These are phyloP conservation scores for Narthecium ossifragum DNA, from an alignment of 106 monocot species.

Conservation along the genomic window DNA sequence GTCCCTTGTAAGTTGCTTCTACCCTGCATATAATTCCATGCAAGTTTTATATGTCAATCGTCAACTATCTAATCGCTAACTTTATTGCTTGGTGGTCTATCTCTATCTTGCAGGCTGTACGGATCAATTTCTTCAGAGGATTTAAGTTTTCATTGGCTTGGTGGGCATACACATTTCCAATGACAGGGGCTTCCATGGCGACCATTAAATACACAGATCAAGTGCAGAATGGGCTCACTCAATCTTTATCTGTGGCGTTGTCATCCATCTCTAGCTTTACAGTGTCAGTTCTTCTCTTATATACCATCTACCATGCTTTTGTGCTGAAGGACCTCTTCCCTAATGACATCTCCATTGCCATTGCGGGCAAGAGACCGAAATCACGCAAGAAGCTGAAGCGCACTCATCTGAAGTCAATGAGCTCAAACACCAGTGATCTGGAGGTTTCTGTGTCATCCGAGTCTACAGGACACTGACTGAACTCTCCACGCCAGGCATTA, in stretches of 20 bases:
- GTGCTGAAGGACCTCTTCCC: slow-evolving; percentile 23
- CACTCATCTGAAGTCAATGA: background rate
- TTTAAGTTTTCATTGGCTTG: slow-evolving; percentile 7
- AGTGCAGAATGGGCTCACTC: slow-evolving; percentile 14
- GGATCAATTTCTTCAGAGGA: slow-evolving; percentile 1
- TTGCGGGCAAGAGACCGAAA: slow-evolving; percentile 10
- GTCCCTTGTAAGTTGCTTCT: slow-evolving; percentile 16
- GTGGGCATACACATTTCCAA: slow-evolving; percentile 18
- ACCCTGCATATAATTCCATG: too few species aligned
- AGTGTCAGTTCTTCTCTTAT: slow-evolving; percentile 12
- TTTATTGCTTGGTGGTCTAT: background rate
- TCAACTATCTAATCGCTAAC: background rate
- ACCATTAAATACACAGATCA: slow-evolving; percentile 22
- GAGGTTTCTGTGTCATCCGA: too few species aligned
- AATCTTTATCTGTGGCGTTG: slow-evolving; percentile 3
- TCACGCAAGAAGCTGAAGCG: slow-evolving; percentile 1
- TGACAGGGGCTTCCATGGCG: slow-evolving; percentile 6
- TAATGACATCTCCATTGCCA: slow-evolving; percentile 28
- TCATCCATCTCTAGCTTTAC: slow-evolving; percentile 22
- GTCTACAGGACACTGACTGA: too few species aligned
- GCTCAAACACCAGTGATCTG: background rate
- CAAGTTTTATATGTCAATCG: too few species aligned
- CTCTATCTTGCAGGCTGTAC: background rate
- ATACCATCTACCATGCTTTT: slow-evolving; percentile 21
- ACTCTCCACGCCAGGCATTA: too few species aligned